A percentile compares a stretch with the other conserved stretches of the same genome.
Evolutionary conservation across 495 filamentous ascomycete species (phyloP).

Genomic region (Gamarada debralockiae): DNA sequence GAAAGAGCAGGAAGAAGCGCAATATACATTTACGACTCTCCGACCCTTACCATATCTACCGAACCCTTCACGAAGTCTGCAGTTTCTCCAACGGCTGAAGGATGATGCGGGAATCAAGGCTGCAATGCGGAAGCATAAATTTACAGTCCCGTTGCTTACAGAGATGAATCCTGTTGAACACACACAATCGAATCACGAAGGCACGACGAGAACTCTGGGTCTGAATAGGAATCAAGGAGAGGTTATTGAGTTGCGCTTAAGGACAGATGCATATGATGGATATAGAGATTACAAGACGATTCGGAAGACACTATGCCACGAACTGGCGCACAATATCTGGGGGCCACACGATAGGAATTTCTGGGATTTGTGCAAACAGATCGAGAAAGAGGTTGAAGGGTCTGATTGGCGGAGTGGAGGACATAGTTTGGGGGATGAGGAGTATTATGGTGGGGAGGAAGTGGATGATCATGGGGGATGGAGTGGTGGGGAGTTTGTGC

Average conservation of each 20-base stretch:
- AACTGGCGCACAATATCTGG: slow-evolving; percentile 89
- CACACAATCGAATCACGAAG: slow-evolving; percentile 62
- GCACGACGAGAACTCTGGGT: slow-evolving; percentile 69
- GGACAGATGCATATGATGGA: slow-evolving; percentile 92
- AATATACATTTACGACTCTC: slow-evolving; percentile 79
- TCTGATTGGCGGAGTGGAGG: slow-evolving; percentile 75
- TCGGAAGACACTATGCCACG: slow-evolving; percentile 88
- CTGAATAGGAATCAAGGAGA: slow-evolving; percentile 86
- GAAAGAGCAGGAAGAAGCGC: slow-evolving; percentile 49
- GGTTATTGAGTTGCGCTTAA: slow-evolving; percentile 83
- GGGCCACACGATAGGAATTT: slow-evolving; percentile 80
- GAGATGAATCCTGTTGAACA: slow-evolving; percentile 91
- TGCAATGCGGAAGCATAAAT: slow-evolving; percentile 78
- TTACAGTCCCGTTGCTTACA: slow-evolving; percentile 81
- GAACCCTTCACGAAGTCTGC: slow-evolving; percentile 56
- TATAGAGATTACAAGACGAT: slow-evolving; percentile 90
- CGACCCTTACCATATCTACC: slow-evolving; percentile 79
- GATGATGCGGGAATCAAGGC: slow-evolving; percentile 81
- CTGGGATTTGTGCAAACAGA: slow-evolving; percentile 79
- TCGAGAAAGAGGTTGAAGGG: slow-evolving; percentile 80
- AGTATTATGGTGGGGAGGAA: slow-evolving; percentile 61
- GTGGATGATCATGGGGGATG: slow-evolving; percentile 77
- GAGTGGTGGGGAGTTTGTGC: slow-evolving; percentile 82
- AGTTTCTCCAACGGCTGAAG: slow-evolving; percentile 74
- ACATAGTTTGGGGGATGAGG: slow-evolving; percentile 55